These are phyloP conservation scores for Ophidiomyces ophidiicola DNA, from an alignment of 2,329 filamentous ascomycete genomes.

Conservation along the genomic window DNA sequence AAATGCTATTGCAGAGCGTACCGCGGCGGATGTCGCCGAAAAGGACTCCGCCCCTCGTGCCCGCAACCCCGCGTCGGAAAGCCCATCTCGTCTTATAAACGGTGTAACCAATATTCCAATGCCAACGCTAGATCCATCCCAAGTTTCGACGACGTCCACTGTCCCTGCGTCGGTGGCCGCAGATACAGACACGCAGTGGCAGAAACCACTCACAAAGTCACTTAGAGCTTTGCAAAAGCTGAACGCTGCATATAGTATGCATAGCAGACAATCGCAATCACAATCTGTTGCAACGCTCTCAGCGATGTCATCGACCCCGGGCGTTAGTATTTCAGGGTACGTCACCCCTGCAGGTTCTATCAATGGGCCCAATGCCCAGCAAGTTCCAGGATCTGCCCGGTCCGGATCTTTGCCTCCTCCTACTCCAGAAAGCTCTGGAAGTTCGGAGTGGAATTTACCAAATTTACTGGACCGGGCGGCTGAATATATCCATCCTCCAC, in stretches of 20 bases:
- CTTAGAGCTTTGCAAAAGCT: constrained; percentile 37
- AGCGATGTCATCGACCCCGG: background rate
- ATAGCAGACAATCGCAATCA: constrained; percentile 15
- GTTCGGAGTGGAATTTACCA: constrained; percentile 36
- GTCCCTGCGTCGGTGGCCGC: constrained; percentile 20
- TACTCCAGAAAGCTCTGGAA: constrained; percentile 38
- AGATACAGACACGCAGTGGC: constrained; percentile 35
- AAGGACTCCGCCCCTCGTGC: constrained; percentile 11
- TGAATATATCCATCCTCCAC: constrained; percentile 38
- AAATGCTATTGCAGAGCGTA: constrained; percentile 34
- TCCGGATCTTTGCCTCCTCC: constrained; percentile 31
- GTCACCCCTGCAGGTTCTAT: constrained; percentile 7
- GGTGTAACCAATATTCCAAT: constrained; percentile 22
- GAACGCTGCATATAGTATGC: constrained; percentile 28
- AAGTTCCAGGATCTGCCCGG: constrained; percentile 14
- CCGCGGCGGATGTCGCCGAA: constrained; percentile 26
- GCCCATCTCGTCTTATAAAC: constrained; percentile 20
- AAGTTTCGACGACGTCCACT: constrained; percentile 21
- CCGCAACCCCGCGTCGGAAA: constrained; percentile 1
- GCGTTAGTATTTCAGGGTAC: constrained; percentile 7
- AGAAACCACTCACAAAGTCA: constrained; percentile 36
- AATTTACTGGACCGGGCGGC: constrained; percentile 36
- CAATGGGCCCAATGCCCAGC: background rate
- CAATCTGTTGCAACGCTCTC: constrained; percentile 12
- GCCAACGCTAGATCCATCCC: constrained; percentile 18